phyloP scores from a whole-genome alignment of 495 filamentous ascomycete species.

The Pyrenopolyporus hunteri region DNA sequence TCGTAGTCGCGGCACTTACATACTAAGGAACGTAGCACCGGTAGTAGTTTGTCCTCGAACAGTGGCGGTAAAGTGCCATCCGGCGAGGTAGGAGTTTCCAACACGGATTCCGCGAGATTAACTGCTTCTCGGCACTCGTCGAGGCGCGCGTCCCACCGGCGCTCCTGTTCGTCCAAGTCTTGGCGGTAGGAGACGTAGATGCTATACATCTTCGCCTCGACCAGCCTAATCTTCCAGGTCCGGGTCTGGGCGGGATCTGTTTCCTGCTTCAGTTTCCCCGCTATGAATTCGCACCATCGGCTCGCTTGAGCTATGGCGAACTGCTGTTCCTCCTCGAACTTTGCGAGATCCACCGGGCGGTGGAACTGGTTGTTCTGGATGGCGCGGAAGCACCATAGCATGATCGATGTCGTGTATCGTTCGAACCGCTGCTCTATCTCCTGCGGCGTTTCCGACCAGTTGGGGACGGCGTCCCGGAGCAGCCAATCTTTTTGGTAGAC shows the following conservation, averaged over 20 bases:
- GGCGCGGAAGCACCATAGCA: constrained; percentile 18
- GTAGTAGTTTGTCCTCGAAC: constrained; percentile 25
- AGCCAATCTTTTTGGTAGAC: background rate
- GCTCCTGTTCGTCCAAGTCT: constrained; percentile 5
- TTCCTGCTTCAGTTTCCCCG: constrained; percentile 3
- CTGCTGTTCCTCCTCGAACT: constrained; percentile 12
- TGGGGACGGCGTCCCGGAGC: background rate
- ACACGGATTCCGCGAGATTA: constrained; percentile 1
- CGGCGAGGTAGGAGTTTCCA: background rate
- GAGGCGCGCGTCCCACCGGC: constrained; percentile 12
- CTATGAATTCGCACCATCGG: constrained; percentile 9
- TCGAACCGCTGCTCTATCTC: constrained; percentile 13
- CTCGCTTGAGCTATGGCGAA: background rate
- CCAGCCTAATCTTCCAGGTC: constrained; percentile 18
- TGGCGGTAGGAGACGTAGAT: background rate
- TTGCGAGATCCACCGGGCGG: background rate
- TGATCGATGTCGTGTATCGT: constrained; percentile 13
- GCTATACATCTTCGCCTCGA: constrained; percentile 21
- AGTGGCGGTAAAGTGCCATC: constrained; percentile 1
- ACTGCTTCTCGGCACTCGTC: constrained; percentile 9
- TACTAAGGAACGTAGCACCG: constrained; percentile 8
- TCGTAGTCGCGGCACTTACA: constrained; percentile 17
- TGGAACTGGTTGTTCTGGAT: background rate
- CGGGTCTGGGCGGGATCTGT: background rate
- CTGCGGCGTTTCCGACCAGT: background rate